Conservation (phyloP, 1,139 yeast genomes). For the Yamadazyma pseudoaaseri region DNA sequence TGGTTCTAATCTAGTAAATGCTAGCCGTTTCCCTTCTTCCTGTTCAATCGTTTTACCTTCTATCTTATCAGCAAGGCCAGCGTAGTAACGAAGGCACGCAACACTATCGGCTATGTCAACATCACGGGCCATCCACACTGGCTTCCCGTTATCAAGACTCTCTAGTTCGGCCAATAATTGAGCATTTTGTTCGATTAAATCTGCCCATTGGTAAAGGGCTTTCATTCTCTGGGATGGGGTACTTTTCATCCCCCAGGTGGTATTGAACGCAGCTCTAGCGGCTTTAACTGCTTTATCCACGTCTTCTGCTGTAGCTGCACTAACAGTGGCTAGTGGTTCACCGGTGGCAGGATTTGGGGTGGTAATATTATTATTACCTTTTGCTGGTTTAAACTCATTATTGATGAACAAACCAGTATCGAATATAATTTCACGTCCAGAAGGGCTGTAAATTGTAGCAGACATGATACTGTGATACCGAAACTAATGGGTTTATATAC, state of each 20-base stretch:
- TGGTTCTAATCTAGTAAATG: conserved; percentile 28
- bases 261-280: conserved; percentile 54
- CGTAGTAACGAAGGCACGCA: conserved; percentile 58
- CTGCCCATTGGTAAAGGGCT: conserved; percentile 53
- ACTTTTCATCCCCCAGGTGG: conserved; percentile 23
- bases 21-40: conserved; percentile 72
- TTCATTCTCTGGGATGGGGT: conserved; percentile 46
- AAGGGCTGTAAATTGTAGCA: conserved; percentile 12
- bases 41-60: conserved; percentile 59
- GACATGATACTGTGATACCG: conserved; percentile 14
- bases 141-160: conserved; percentile 71
- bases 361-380: conserved; percentile 49
- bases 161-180: conserved; percentile 59
- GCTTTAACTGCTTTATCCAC: conserved; percentile 59
- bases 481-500: background rate
- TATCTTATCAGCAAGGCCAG: conserved; percentile 73
- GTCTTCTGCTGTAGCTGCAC: conserved; percentile 57
- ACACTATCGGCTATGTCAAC: conserved; percentile 52
- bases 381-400: conserved; percentile 57
- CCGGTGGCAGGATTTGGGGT: conserved; percentile 59
- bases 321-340: conserved; percentile 50
- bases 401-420: conserved; percentile 69
- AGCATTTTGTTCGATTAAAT: conserved; percentile 48
- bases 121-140: conserved; percentile 38
- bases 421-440: conserved; percentile 12